phyloP scores from a whole-genome alignment of 2,329 filamentous ascomycete species.

The Trichoderma hamatum region DNA sequence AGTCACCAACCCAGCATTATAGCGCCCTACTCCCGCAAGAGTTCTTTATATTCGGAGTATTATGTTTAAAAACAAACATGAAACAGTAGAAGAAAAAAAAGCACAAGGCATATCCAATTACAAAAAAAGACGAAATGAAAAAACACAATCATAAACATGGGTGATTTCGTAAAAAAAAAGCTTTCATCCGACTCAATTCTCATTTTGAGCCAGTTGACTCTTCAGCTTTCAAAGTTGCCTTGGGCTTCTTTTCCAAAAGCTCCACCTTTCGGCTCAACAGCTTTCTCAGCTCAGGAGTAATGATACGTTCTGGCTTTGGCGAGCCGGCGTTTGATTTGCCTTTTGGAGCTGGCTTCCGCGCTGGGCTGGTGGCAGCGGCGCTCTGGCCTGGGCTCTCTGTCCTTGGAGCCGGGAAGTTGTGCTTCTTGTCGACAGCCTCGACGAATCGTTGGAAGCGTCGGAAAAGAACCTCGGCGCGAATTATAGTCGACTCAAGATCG shows the following conservation, averaged over 20 bases:
- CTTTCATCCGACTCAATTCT: conserved; percentile 6
- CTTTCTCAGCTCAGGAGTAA: conserved; percentile 60
- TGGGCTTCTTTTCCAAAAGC: conserved; percentile 40
- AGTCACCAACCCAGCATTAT: neutral
- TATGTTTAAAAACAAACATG: neutral
- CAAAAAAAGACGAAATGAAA: neutral
- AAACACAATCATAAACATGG: neutral
- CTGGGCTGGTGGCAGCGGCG: neutral
- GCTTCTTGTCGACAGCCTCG: conserved; percentile 89
- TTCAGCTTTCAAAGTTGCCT: conserved; percentile 42
- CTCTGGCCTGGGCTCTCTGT: conserved; percentile 28
- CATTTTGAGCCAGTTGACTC: conserved; percentile 38
- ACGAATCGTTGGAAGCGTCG: conserved; percentile 84
- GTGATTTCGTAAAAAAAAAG: neutral
- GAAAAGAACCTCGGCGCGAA: conserved; percentile 87
- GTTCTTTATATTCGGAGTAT: neutral
- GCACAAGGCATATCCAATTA: neutral
- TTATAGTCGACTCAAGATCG: conserved; percentile 82
- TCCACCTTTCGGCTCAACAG: conserved; percentile 55
- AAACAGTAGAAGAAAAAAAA: neutral
- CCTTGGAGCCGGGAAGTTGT: conserved; percentile 70
- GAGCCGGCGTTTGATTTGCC: conserved; percentile 45
- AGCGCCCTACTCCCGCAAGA: neutral
- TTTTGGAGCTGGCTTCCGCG: conserved; percentile 31
- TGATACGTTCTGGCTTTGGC: conserved; percentile 48